Conservation (phyloP, 345 rosid species). For the Melaleuca quinquenervia region DNA sequence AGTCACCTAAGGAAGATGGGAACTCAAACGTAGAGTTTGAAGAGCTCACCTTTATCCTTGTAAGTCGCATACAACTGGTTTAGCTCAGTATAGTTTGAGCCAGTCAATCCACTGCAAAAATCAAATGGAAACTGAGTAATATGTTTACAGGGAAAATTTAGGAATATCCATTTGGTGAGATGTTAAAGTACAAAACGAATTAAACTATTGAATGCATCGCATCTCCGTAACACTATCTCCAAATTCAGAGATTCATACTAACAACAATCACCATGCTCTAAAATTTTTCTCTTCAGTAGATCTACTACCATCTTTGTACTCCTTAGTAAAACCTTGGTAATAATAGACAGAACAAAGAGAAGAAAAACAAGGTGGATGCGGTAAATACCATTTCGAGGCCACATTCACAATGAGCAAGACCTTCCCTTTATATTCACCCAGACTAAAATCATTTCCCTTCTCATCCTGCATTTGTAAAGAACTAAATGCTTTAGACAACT, state of each 20-base stretch:
- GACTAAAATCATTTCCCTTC: slow-evolving; percentile 39
- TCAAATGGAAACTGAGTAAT: background rate
- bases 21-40: background rate
- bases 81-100: slow-evolving; percentile 73
- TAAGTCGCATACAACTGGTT: slow-evolving; percentile 63
- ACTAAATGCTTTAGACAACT: background rate
- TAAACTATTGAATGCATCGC: background rate
- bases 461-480: slow-evolving; percentile 30
- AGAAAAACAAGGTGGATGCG: background rate
- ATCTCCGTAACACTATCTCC: background rate
- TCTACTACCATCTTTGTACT: background rate
- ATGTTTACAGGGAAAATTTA: background rate
- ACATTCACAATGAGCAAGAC: slow-evolving; percentile 60
- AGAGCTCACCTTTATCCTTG: slow-evolving; percentile 58
- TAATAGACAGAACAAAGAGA: background rate
- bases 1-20: background rate
- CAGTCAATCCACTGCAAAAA: slow-evolving; percentile 72
- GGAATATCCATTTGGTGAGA: background rate
- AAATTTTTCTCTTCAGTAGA: background rate
- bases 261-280: background rate
- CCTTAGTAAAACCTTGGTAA: background rate
- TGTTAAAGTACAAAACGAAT: background rate
- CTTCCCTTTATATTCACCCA: slow-evolving; percentile 46
- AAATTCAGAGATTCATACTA: background rate
- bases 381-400: slow-evolving; percentile 52